phyloP scores from a whole-genome alignment of 139 green algal genomes.

The Mychonastes homosphaera region DNA sequence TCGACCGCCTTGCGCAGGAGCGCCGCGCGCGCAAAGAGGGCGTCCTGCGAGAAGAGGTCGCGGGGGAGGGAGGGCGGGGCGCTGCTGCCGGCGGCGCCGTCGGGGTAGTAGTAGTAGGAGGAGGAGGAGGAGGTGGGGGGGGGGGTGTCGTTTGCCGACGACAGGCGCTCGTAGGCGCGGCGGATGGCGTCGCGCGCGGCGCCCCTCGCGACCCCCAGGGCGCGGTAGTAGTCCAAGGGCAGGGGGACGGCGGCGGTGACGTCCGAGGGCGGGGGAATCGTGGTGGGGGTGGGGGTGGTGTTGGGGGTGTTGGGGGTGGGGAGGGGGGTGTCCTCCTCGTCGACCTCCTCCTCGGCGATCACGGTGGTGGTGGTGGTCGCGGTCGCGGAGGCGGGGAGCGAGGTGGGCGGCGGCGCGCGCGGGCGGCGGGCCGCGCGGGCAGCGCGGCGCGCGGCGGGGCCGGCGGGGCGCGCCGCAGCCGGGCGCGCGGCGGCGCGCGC shows the following conservation, averaged over 20 bases:
- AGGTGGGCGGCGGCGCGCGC: no score
- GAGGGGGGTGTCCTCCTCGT: no score
- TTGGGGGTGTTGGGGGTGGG: no score
- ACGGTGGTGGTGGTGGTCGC: no score
- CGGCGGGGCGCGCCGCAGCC: no score
- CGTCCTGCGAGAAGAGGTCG: conserved; percentile 13
- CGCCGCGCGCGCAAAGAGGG: conserved; percentile 24
- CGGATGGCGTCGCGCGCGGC: conserved; percentile 9
- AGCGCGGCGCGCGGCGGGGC: no score
- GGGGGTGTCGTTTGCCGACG: not conserved
- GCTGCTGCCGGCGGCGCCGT: not conserved
- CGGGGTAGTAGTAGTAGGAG: not conserved
- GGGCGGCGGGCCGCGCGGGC: no score
- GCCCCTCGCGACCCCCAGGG: conserved; percentile 6
- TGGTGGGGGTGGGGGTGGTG: no score
- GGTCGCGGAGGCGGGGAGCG: no score
- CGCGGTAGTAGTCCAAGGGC: conserved; percentile 9
- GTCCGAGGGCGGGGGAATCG: no score
- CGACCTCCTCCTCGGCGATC: no score
- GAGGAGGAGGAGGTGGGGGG: not conserved
- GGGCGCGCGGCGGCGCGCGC: no score
- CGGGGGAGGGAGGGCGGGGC: conserved; percentile 2
- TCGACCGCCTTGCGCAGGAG: conserved; percentile 27
- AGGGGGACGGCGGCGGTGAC: conserved; percentile 1
- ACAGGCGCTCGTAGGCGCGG: conserved; percentile 6